Conservation (phyloP, 1,284 basidiomycete species). For the Hypsizygus ulmarius region DNA sequence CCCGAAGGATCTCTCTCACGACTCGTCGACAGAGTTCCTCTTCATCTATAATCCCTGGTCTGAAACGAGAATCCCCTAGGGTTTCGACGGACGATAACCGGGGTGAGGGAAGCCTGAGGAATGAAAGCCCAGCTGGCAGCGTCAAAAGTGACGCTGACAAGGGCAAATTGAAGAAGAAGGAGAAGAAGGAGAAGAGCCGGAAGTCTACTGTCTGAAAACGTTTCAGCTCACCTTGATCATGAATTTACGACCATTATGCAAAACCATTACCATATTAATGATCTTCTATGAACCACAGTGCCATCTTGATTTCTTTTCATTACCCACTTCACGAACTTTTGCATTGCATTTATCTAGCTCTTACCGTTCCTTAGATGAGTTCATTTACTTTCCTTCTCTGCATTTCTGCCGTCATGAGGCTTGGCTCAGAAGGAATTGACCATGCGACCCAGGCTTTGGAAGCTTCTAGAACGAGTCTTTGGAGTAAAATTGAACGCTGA, state of each 20-base stretch:
- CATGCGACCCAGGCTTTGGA: conserved; percentile 8
- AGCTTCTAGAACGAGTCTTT: conserved; percentile 11
- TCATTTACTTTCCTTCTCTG: conserved; percentile 1
- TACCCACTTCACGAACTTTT: conserved; percentile 4
- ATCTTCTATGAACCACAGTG: conserved; percentile 9
- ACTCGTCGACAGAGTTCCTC: conserved; percentile 56
- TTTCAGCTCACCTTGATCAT: neutral
- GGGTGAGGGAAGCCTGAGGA: conserved; percentile 35
- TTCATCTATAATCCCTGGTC: conserved; percentile 45
- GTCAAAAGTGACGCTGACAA: conserved; percentile 44
- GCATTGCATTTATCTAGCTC: conserved; percentile 9
- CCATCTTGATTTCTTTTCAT: conserved; percentile 6
- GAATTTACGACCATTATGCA: conserved; percentile 21
- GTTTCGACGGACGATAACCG: conserved; percentile 38
- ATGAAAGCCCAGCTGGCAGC: conserved; percentile 52
- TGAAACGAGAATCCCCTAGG: conserved; percentile 44
- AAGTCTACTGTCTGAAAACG: conserved; percentile 20
- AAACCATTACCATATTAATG: conserved; percentile 21
- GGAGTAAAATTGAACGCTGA: conserved; percentile 19
- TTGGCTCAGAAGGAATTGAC: neutral
- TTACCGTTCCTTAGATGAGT: conserved; percentile 3
- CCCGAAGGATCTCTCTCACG: conserved; percentile 67
- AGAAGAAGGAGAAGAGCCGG: conserved; percentile 46
- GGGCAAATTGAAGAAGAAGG: conserved; percentile 48
- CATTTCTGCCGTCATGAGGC: conserved; percentile 8